These are phyloP conservation scores for Spergularia marina DNA, from an alignment of 148 eudicot genomes.

Conservation along the genomic window DNA sequence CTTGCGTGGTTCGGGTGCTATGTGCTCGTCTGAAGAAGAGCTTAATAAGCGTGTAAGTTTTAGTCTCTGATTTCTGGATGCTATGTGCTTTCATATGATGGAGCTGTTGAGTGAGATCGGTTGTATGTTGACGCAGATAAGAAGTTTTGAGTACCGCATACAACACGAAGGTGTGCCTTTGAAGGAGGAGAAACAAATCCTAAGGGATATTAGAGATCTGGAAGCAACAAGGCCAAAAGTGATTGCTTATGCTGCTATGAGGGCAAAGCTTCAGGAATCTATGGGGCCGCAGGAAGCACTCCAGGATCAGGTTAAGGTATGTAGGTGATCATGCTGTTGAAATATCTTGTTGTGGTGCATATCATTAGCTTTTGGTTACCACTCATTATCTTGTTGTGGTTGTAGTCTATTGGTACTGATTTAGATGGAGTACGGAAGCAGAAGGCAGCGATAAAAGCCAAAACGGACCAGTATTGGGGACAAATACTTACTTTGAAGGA, in stretches of 20 bases:
- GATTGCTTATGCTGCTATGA: conserved; percentile 62
- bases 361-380: background rate
- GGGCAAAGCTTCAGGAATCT: conserved; percentile 70
- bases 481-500: conserved; percentile 37
- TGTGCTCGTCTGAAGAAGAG: conserved; percentile 84
- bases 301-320: conserved; percentile 89
- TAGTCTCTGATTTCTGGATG: background rate
- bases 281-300: conserved; percentile 66
- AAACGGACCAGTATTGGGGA: conserved; percentile 43
- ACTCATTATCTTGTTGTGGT: conserved; percentile 6
- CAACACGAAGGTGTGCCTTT: conserved; percentile 70
- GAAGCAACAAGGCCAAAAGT: conserved; percentile 76
- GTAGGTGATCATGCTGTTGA: background rate
- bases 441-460: conserved; percentile 40
- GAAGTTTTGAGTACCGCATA: conserved; percentile 63
- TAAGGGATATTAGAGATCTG: conserved; percentile 64
- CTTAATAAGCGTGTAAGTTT: conserved; percentile 65
- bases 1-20: conserved; percentile 48
- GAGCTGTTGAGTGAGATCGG: background rate
- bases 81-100: background rate
- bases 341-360: background rate
- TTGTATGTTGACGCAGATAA: conserved; percentile 39
- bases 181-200: conserved; percentile 75
- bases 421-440: conserved; percentile 78
- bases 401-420: conserved; percentile 67